phyloP scores from a whole-genome alignment of 305 asterid genomes.

The Fraxinus nigra region DNA sequence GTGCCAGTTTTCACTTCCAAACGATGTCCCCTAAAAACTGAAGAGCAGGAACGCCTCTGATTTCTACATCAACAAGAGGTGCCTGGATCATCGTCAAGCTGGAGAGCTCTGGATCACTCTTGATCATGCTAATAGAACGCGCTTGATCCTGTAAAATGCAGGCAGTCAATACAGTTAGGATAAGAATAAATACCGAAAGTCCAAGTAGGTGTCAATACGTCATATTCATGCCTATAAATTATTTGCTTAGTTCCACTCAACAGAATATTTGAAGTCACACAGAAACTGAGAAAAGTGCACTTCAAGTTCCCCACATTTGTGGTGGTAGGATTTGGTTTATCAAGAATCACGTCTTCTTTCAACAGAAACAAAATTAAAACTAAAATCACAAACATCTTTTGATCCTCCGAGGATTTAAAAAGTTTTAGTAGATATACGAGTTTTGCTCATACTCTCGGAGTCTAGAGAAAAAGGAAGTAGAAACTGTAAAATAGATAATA shows the following conservation, averaged over 20 bases:
- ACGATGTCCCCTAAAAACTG: slow-evolving; percentile 77
- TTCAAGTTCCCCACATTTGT: background rate
- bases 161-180: background rate
- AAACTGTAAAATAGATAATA: background rate
- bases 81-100: slow-evolving; percentile 57
- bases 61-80: slow-evolving; percentile 85
- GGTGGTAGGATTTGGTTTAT: background rate
- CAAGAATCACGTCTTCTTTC: background rate
- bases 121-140: slow-evolving; percentile 53
- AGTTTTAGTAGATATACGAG: background rate
- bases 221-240: background rate
- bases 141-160: slow-evolving; percentile 65
- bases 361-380: background rate
- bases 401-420: background rate
- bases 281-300: background rate
- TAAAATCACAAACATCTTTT: background rate
- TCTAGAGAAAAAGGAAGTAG: background rate
- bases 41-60: slow-evolving; percentile 90
- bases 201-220: background rate
- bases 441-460: background rate
- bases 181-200: background rate
- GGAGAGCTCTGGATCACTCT: slow-evolving; percentile 59
- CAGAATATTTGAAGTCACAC: background rate
- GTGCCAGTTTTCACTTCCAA: slow-evolving; percentile 53
- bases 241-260: background rate